Base-by-base conservation (phyloP, 495 filamentous ascomycete genomes). In the Trichoderma parareesei region DNA sequence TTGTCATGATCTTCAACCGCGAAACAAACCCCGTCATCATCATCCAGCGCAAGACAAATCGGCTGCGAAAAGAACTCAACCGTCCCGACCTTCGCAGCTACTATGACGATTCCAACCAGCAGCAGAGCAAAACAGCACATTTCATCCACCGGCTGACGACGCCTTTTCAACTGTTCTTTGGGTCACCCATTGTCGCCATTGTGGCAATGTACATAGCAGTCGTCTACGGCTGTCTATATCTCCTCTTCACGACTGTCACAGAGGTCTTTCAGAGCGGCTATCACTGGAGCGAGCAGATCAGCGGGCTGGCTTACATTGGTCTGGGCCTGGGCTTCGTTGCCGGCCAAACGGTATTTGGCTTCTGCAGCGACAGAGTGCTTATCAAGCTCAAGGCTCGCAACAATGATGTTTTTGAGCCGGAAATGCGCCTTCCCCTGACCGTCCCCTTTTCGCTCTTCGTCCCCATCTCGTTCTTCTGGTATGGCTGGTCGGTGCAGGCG, bases 161-260 rank as follows among this genome's bases (percentile, higher is more conserved):
- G 0, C 84, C 85, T 1, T 67, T 75, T 10, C 85, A 85, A 67
- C 79, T 87, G 77, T 76, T 87, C 14, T 70, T 84, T 48, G 74
- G 77, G 60, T 87, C 76, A 27, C 87, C 88, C 3, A 88, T 92
- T 65, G 85, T 90, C 48, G 81, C 88, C 63, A 73, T 87, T 57
- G 79, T 92, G 5, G 89, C 85, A 11, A 65, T 90, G 3, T 93
- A 92, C 75, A 86, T 91, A 77, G 83, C 88, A 46, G 86, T 91
- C 66, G 78, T 87, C 5, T 93, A 92, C 72, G 87, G 88, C 18
- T 86, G 87, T 41, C 74, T 92, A 7, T 93, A 92, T 74, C 84
- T 94, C 66, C 82, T 92, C 64, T 90, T 89, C 78, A 88, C 85
- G 57, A 87, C 87, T 9, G 84, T 89, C 72, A 84, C 88, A 0